Evolutionary conservation across 192 early-diverging fungal genomes (phyloP).

Genomic region (Gigaspora rosea): DNA sequence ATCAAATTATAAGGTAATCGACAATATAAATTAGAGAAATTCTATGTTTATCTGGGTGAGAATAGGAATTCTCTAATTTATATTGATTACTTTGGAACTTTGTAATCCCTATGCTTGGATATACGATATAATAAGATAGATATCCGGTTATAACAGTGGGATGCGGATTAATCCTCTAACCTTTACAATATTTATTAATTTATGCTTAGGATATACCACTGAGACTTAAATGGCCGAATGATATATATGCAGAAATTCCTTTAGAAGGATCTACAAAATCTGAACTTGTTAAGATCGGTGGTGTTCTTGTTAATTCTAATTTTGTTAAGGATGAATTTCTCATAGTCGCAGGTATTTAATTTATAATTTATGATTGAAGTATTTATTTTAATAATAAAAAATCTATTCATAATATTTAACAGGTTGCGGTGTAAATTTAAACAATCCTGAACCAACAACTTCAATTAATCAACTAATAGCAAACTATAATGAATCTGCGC

Average conservation of each 20-base stretch:
- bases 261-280: slow-evolving; percentile 38
- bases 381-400: background rate
- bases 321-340: slow-evolving; percentile 71
- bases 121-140: too few relatives aligned
- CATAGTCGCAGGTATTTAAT: slow-evolving; percentile 73
- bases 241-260: slow-evolving; percentile 77
- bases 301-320: slow-evolving; percentile 85
- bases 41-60: too few relatives aligned
- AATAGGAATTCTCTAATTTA: too few relatives aligned
- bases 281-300: slow-evolving; percentile 79
- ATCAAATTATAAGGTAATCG: too few relatives aligned
- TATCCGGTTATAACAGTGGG: too few relatives aligned
- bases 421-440: slow-evolving; percentile 86
- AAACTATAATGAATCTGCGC: slow-evolving; percentile 52
- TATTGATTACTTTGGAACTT: too few relatives aligned
- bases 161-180: background rate
- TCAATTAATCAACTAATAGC: slow-evolving; percentile 83
- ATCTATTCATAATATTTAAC: slow-evolving; percentile 12
- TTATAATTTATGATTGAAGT: background rate
- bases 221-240: slow-evolving; percentile 97
- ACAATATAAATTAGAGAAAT: too few relatives aligned
- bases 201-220: slow-evolving; percentile 64
- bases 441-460: slow-evolving; percentile 82
- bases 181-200: background rate
- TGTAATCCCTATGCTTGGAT: too few relatives aligned